Evolutionary conservation across 768 basidiomycete genomes (phyloP), one percentile per base, ranked within the genome.

Genomic region (Boletus fagicola): DNA sequence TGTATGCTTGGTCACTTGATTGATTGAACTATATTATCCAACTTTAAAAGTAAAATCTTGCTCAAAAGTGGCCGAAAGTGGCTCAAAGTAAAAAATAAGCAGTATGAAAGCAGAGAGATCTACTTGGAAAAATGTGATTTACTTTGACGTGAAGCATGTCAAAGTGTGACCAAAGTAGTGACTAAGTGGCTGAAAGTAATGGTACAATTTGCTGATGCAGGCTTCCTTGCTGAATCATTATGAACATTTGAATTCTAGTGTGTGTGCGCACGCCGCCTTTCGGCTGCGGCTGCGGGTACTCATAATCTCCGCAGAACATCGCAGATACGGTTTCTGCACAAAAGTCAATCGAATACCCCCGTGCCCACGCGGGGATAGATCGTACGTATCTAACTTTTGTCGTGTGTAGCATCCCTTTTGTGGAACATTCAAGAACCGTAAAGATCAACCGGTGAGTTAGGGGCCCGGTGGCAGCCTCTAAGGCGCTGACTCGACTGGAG

Each of bases 221-320:
- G 60, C 49, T 49, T 49, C 6, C 38, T 39, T 28, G 31, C 39
- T 24, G n/a, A 10, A 40, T 40, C 24, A 35, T 16, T n/a, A n/a
- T n/a, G 20, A 28, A 30, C 9, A 30, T 30, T 30, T 30, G 30
- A 22, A 36, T 15, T n/a, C n/a, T 38, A 10, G 20, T 48, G 35
- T 30, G 35, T 30, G 33, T 26, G 20, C 15, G 1, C 12, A n/a
- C 54, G 53, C 47, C 30, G 45, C 61, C 26, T 20, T n/a, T 18
- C 16, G 18, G 20, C 47, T 15, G 22, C 42, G 24, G 31, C n/a
- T 22, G n/a, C 13, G 39, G 33, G 33, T 48, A 44, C 49, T 53
- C 53, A 30, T 13, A 42, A 51, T 54, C 13, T 22, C 63, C 59
- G 36, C 63, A 46, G 48, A 58, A 43, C 1, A 39, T 31, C 40